Conservation (phyloP, 257 asterid species). For the Solanum medicagineum region DNA sequence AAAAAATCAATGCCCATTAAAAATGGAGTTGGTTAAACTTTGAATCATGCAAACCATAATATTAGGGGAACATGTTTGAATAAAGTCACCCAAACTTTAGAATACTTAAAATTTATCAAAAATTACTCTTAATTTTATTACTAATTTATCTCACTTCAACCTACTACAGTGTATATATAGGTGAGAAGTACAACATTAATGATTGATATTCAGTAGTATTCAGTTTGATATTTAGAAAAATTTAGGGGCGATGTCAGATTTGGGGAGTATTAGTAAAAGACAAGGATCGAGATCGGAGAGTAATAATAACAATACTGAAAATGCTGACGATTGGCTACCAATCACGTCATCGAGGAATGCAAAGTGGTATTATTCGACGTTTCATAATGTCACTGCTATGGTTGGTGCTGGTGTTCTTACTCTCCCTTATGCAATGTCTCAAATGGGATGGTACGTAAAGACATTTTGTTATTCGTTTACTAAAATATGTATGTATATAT, state of each 20-base stretch:
- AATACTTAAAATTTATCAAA: too few relatives aligned
- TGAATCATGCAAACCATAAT: neutral
- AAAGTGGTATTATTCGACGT: slow-evolving; percentile 34
- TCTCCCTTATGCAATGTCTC: slow-evolving; percentile 42
- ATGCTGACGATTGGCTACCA: slow-evolving; percentile 26
- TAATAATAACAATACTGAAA: neutral
- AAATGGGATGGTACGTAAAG: slow-evolving; percentile 33
- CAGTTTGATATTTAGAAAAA: neutral
- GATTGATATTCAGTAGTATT: neutral
- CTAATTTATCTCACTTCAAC: neutral
- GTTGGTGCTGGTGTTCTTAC: slow-evolving; percentile 8
- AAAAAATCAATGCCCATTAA: neutral
- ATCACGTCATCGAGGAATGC: slow-evolving; percentile 23
- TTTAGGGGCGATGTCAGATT: neutral
- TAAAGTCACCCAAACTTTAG: neutral
- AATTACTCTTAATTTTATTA: too few relatives aligned
- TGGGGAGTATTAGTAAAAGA: neutral
- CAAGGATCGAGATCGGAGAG: neutral
- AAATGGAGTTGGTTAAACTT: neutral
- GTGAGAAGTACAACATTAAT: neutral
- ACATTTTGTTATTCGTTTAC: neutral
- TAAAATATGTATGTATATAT: neutral
- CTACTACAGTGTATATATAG: too few relatives aligned
- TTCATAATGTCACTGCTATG: slow-evolving; percentile 42
- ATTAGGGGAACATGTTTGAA: neutral